phyloP scores from a whole-genome alignment of 495 filamentous ascomycete species.

The Penicillium malachiteum region DNA sequence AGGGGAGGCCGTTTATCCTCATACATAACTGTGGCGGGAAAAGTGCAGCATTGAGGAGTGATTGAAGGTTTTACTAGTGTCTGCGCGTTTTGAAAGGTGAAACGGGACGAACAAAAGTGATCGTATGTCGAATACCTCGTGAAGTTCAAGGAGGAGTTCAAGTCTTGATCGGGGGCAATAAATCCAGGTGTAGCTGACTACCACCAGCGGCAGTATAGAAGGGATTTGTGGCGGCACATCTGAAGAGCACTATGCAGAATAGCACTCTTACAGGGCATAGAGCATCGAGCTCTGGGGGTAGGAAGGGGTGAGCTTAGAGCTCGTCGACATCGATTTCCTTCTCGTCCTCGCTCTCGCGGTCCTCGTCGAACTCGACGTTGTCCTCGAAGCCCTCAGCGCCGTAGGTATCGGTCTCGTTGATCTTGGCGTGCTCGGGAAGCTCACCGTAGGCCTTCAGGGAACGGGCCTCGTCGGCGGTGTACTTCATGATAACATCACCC shows the following conservation, averaged over 20 bases:
- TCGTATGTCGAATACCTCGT: slow-evolving; percentile 9
- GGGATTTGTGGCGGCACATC: slow-evolving; percentile 23
- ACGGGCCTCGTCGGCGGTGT: slow-evolving; percentile 94
- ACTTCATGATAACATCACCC: slow-evolving; percentile 98
- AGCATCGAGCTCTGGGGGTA: slow-evolving; percentile 29
- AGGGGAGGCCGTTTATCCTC: slow-evolving; percentile 14
- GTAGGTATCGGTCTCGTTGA: slow-evolving; percentile 98
- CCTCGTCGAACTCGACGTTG: slow-evolving; percentile 62
- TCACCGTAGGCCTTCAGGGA: slow-evolving; percentile 94
- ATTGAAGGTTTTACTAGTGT: slow-evolving; percentile 7
- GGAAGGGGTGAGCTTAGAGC: slow-evolving; percentile 44
- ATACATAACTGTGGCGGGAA: slow-evolving; percentile 14
- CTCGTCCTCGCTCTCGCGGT: slow-evolving; percentile 56
- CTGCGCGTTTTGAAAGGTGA: slow-evolving; percentile 10
- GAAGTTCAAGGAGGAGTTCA: slow-evolving; percentile 4
- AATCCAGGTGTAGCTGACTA: slow-evolving; percentile 16
- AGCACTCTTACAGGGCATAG: slow-evolving; percentile 38
- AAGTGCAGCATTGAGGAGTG: slow-evolving; percentile 13
- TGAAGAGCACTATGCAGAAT: slow-evolving; percentile 28
- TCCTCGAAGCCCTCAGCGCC: slow-evolving; percentile 60
- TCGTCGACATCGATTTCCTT: slow-evolving; percentile 62
- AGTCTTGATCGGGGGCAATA: slow-evolving; percentile 11
- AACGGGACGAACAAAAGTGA: slow-evolving; percentile 13
- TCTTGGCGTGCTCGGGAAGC: slow-evolving; percentile 96
- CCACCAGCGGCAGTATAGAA: slow-evolving; percentile 22